Evolutionary conservation across 2,329 filamentous ascomycete species (phyloP).

Genomic region (Fusarium concolor): DNA sequence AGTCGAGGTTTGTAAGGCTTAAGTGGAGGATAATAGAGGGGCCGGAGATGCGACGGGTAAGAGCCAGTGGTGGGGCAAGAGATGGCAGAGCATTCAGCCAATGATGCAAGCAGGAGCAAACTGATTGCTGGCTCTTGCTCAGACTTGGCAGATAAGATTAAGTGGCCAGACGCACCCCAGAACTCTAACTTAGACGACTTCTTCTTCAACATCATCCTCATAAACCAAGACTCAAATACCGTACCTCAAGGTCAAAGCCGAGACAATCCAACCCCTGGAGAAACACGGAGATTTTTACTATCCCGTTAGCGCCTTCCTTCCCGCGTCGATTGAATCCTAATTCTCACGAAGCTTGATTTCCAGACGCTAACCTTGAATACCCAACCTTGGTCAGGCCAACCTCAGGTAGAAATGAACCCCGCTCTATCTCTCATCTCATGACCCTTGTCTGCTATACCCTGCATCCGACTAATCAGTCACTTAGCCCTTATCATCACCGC

Average conservation of each 20-base stretch:
- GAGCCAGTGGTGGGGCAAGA: background rate
- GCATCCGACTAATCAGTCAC: conserved; percentile 15
- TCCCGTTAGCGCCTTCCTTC: background rate
- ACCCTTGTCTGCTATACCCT: conserved; percentile 17
- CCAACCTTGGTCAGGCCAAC: background rate
- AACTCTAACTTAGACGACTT: conserved; percentile 18
- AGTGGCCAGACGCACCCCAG: conserved; percentile 22
- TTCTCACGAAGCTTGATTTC: background rate
- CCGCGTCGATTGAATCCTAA: conserved; percentile 3
- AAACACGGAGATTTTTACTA: background rate
- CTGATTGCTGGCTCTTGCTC: too few species aligned
- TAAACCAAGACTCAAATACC: background rate
- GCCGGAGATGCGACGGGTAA: conserved; percentile 25
- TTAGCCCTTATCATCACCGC: conserved; percentile 30
- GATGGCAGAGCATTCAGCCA: background rate
- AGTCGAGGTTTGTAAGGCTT: conserved; percentile 7
- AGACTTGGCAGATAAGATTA: conserved; percentile 31
- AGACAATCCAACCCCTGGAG: conserved; percentile 7
- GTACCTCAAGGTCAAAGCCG: background rate
- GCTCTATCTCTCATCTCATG: conserved; percentile 11
- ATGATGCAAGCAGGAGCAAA: background rate
- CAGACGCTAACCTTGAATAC: background rate
- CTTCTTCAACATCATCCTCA: background rate
- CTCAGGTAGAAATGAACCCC: conserved; percentile 3
- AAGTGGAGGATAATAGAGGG: conserved; percentile 9